Evolutionary conservation across 2,329 filamentous ascomycete genomes (phyloP).

Genomic region (Venturia nashicola): DNA sequence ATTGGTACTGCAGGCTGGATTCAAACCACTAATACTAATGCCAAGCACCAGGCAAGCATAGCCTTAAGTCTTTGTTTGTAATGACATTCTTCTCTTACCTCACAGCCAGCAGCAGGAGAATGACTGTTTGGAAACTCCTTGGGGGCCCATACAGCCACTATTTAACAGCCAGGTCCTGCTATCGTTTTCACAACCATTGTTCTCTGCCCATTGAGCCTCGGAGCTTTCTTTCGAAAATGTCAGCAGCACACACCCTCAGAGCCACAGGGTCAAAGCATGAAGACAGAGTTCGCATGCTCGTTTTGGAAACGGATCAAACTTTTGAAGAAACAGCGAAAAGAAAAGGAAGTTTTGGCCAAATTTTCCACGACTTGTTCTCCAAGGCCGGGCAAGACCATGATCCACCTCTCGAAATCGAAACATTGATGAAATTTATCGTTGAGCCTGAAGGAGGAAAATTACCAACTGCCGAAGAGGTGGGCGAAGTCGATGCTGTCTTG

Average conservation of each 20-base stretch:
- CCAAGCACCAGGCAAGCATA: not conserved
- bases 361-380: slow-evolving; percentile 39
- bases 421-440: slow-evolving; percentile 43
- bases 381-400: slow-evolving; percentile 39
- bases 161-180: not conserved
- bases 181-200: not conserved
- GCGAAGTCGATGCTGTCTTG: slow-evolving; percentile 30
- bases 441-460: slow-evolving; percentile 35
- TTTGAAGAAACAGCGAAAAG: slow-evolving; percentile 38
- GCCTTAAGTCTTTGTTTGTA: too few relatives aligned
- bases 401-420: slow-evolving; percentile 43
- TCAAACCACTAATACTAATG: not conserved
- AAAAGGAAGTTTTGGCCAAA: slow-evolving; percentile 42
- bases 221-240: not conserved
- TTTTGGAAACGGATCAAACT: slow-evolving; percentile 47
- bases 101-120: too few relatives aligned
- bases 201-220: not conserved
- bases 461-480: slow-evolving; percentile 36
- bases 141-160: too few relatives aligned
- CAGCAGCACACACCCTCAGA: not conserved
- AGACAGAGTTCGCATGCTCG: slow-evolving; percentile 33
- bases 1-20: not conserved
- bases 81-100: too few relatives aligned
- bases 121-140: too few relatives aligned
- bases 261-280: not conserved